Percentiles rank a stretch among this genome's conserved stretches.
These are phyloP conservation scores for Phaeotremella skinneri DNA, from an alignment of 768 basidiomycete species.

Conservation along the genomic window DNA sequence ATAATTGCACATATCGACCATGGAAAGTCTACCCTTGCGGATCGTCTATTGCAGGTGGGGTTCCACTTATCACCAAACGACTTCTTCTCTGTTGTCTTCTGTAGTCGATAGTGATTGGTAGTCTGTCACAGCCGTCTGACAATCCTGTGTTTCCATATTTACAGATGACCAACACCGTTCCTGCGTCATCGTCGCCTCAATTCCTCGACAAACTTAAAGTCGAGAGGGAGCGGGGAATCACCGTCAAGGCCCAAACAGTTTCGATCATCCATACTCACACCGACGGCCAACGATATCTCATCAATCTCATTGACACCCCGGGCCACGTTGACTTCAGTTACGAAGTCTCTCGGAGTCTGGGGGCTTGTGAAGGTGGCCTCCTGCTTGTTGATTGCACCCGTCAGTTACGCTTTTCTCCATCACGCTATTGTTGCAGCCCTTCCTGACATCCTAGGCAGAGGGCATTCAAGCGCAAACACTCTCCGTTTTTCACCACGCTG, in stretches of 20 bases:
- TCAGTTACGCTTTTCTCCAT: constrained; percentile 22
- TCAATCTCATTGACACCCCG: constrained; percentile 97
- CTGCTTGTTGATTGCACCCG: constrained; percentile 87
- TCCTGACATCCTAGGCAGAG: constrained; percentile 50
- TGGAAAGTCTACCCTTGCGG: constrained; percentile 92
- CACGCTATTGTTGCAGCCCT: background rate
- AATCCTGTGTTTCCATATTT: too few relatives aligned
- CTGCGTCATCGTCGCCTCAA: constrained; percentile 36
- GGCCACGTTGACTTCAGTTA: constrained; percentile 98
- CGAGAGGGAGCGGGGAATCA: constrained; percentile 93
- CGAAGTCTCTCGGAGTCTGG: constrained; percentile 88
- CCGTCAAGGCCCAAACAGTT: constrained; percentile 92
- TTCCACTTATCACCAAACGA: constrained; percentile 1
- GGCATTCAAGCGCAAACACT: constrained; percentile 97
- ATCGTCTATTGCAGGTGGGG: constrained; percentile 69
- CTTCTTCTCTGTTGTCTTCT: background rate
- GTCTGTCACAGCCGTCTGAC: too few relatives aligned
- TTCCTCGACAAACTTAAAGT: constrained; percentile 69
- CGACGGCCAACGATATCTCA: constrained; percentile 63
- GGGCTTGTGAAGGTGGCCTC: constrained; percentile 87
- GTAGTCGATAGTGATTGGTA: too few relatives aligned
- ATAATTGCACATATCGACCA: constrained; percentile 98
- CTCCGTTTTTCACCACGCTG: constrained; percentile 86
- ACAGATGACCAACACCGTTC: constrained; percentile 42
- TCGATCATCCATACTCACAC: constrained; percentile 69